These are phyloP conservation scores for Fusarium buharicum DNA, from an alignment of 2,329 filamentous ascomycete genomes.

Conservation along the genomic window DNA sequence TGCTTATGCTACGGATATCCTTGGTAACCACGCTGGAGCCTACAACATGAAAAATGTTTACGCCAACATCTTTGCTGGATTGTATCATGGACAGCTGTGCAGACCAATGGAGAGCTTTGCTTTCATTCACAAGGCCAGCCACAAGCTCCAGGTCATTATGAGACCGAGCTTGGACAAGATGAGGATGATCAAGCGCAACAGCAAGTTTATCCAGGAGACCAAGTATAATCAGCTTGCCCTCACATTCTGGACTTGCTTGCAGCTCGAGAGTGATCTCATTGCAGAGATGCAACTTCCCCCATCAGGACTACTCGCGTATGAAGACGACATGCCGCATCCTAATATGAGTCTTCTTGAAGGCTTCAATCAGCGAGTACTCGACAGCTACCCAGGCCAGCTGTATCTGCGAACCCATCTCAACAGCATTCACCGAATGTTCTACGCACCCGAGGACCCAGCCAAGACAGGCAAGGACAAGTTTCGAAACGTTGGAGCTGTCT, in stretches of 20 bases:
- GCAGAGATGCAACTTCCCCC: slow-evolving; percentile 79
- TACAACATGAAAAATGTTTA: slow-evolving; percentile 87
- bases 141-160: slow-evolving; percentile 75
- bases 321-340: slow-evolving; percentile 74
- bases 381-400: slow-evolving; percentile 71
- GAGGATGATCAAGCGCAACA: slow-evolving; percentile 53
- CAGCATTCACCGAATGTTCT: slow-evolving; percentile 67
- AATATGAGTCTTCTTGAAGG: slow-evolving; percentile 60
- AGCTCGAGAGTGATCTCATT: slow-evolving; percentile 93
- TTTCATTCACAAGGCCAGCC: slow-evolving; percentile 67
- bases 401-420: slow-evolving; percentile 74
- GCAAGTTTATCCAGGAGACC: slow-evolving; percentile 55
- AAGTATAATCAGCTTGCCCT: slow-evolving; percentile 73
- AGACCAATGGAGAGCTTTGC: slow-evolving; percentile 85
- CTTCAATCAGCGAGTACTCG: slow-evolving; percentile 60
- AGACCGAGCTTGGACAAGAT: slow-evolving; percentile 69
- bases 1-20: slow-evolving; percentile 83
- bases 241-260: slow-evolving; percentile 92
- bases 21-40: slow-evolving; percentile 82
- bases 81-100: slow-evolving; percentile 90
- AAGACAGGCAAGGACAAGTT: slow-evolving; percentile 53
- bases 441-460: slow-evolving; percentile 56
- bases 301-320: slow-evolving; percentile 68
- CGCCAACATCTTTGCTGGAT: slow-evolving; percentile 81
- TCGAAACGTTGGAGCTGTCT: slow-evolving; percentile 59